phyloP scores from a whole-genome alignment of 2,329 filamentous ascomycete species.

The Xylariaceae sp. region DNA sequence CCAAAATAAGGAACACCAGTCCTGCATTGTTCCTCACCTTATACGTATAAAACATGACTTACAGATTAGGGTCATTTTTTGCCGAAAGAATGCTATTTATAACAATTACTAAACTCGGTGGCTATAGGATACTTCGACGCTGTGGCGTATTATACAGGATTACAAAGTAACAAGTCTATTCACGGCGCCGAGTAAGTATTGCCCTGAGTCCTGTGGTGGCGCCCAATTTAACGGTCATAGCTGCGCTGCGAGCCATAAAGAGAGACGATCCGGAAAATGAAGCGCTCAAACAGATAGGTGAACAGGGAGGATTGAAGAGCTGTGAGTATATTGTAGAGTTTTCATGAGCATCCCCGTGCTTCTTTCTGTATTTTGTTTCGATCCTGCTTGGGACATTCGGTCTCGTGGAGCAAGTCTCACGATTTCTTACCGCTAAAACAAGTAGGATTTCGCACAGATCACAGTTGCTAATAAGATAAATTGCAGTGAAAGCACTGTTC shows the following conservation, averaged over 20 bases:
- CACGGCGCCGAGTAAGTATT: slow-evolving; percentile 71
- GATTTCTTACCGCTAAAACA: background rate
- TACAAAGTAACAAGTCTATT: slow-evolving; percentile 84
- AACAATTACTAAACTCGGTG: background rate
- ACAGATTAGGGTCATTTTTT: background rate
- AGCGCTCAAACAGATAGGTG: slow-evolving; percentile 64
- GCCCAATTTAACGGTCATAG: slow-evolving; percentile 17
- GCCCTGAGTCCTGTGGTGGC: background rate
- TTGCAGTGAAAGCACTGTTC: slow-evolving; percentile 68
- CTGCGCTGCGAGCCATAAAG: slow-evolving; percentile 82
- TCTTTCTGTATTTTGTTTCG: background rate
- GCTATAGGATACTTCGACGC: slow-evolving; percentile 69
- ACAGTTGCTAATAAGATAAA: background rate
- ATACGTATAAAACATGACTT: too few relatives aligned
- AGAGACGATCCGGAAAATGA: slow-evolving; percentile 80
- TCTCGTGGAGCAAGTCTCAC: background rate
- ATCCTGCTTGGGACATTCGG: background rate
- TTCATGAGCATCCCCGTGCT: background rate
- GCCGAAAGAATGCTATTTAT: background rate
- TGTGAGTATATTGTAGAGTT: slow-evolving; percentile 17
- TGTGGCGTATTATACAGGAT: slow-evolving; percentile 86
- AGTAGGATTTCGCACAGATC: background rate
- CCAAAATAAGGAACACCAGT: too few relatives aligned
- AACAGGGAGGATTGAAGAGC: slow-evolving; percentile 69
- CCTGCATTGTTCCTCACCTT: too few relatives aligned